Evolutionary conservation across 257 asterid genomes (phyloP), one percentile per base, ranked within the genome.

Genomic region (Capsicum chinense): DNA sequence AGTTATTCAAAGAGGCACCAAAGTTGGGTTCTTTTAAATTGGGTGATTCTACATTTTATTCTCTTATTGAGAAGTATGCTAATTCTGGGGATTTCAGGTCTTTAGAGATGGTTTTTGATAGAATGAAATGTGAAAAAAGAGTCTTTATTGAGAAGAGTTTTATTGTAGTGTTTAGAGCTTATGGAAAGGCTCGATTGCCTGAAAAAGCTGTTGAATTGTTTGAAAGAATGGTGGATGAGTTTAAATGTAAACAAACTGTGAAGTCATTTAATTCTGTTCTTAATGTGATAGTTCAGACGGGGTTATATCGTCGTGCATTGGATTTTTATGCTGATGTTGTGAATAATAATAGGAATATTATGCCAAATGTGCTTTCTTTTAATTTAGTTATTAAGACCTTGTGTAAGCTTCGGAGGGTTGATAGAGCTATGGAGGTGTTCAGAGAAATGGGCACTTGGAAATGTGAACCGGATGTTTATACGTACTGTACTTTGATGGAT

Each of bases 401-500:
- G 82, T 97, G 99, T 86, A 91, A 88, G 85, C 80, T 86, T 86
- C 89, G 93, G 19, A 84, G 86, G 76, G 92, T 91, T 3, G 89
- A 90, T 85, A 88, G 88, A 87, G 98, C 97, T 0, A 73, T 92
- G 48, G 92, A 93, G 16, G 85, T 90, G 70, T 88, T 97, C 47
- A 92, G 98, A 85, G 95, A 91, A 71, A 97, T 97, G 98, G 88
- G 90, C 7, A 66, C 64, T 84, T 80, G 84, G 80, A 86, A 87
- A 16, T 93, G 94, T 33, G 88, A 87, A 44, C 92, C 98, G 0
- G 98, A 97, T 90, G 92, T 86, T 0, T 97, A 90, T 87, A 95
- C 98, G 0, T 97, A 93, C 83, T 92, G 97, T 90, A 97, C 97
- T 14, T 84, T 97, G 92, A 97, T 97, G 99, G 97, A 97, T 89